Evolutionary conservation across 202 grass and related monocot genomes (phyloP).

Genomic region (Setaria viridis): DNA sequence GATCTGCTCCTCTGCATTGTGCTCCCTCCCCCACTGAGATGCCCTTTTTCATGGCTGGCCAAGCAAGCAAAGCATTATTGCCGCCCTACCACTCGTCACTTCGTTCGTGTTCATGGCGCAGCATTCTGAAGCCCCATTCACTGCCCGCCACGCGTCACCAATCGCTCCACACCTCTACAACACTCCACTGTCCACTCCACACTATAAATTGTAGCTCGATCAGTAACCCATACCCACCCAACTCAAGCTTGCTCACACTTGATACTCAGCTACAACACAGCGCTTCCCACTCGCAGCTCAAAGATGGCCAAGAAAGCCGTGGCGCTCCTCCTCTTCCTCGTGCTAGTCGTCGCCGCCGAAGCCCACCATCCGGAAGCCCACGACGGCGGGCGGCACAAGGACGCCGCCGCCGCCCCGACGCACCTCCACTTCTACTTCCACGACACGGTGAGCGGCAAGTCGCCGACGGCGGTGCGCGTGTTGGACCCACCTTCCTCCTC

Average conservation of each 20-base stretch:
- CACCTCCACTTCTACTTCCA: conserved; percentile 94
- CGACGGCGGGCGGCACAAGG: background rate
- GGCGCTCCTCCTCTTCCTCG: conserved; percentile 32
- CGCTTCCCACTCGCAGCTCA: background rate
- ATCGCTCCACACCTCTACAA: background rate
- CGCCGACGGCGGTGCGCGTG: conserved; percentile 52
- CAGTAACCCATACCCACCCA: background rate
- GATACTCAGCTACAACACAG: background rate
- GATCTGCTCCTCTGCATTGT: conserved; percentile 17
- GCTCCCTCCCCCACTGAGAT: background rate
- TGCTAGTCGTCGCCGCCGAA: background rate
- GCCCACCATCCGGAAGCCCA: background rate
- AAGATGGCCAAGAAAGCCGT: conserved; percentile 20
- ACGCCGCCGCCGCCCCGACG: background rate
- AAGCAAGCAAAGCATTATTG: conserved; percentile 10
- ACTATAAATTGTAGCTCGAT: conserved; percentile 15
- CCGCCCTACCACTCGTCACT: background rate
- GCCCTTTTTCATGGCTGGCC: background rate
- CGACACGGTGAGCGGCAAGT: conserved; percentile 67
- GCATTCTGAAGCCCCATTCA: background rate
- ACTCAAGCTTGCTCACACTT: background rate
- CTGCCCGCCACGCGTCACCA: background rate
- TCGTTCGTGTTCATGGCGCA: background rate
- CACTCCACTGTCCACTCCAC: background rate
- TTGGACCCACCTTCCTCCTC: conserved; percentile 6